A percentile compares a stretch with the other conserved stretches of the same genome.
phyloP scores from a whole-genome alignment of 2,329 filamentous ascomycete species.

The Fusarium sp. region DNA sequence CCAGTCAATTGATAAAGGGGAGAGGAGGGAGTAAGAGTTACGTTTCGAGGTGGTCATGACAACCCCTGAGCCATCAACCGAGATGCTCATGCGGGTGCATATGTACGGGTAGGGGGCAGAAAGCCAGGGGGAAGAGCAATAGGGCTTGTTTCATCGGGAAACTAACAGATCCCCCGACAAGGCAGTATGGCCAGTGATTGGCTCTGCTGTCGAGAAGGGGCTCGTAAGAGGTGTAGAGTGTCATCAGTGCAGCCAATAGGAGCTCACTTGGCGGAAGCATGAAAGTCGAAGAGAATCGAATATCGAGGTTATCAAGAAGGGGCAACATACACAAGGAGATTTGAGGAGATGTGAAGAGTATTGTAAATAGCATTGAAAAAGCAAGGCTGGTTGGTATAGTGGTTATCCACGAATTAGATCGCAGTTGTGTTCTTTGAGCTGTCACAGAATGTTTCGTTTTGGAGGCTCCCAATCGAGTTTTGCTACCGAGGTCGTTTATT shows the following conservation, averaged over 20 bases:
- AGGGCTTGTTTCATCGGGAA: constrained; percentile 48
- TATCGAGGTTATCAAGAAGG: constrained; percentile 1
- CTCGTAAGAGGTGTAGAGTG: constrained; percentile 23
- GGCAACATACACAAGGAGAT: not conserved
- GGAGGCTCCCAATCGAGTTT: not conserved
- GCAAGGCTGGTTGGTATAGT: not conserved
- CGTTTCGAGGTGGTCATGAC: constrained; percentile 25
- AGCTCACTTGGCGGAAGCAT: constrained; percentile 3
- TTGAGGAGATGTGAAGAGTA: not conserved
- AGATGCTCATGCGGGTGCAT: constrained; percentile 34
- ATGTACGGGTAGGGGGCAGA: constrained; percentile 41
- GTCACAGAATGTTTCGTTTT: constrained; percentile 3
- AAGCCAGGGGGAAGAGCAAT: constrained; percentile 29
- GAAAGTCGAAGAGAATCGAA: constrained; percentile 12
- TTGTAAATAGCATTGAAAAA: not conserved
- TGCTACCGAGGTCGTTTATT: not conserved
- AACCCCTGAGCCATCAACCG: constrained; percentile 32
- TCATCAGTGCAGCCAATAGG: constrained; percentile 33
- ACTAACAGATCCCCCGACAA: constrained; percentile 44
- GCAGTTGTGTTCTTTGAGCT: not conserved
- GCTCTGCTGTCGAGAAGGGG: constrained; percentile 18
- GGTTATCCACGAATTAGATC: not conserved
- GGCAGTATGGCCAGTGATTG: constrained; percentile 38
- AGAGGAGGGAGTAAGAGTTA: constrained; percentile 12
- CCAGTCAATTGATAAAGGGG: constrained; percentile 5